phyloP scores from a whole-genome alignment of 306 rosid species.

The Lathyrus tuberosus region DNA sequence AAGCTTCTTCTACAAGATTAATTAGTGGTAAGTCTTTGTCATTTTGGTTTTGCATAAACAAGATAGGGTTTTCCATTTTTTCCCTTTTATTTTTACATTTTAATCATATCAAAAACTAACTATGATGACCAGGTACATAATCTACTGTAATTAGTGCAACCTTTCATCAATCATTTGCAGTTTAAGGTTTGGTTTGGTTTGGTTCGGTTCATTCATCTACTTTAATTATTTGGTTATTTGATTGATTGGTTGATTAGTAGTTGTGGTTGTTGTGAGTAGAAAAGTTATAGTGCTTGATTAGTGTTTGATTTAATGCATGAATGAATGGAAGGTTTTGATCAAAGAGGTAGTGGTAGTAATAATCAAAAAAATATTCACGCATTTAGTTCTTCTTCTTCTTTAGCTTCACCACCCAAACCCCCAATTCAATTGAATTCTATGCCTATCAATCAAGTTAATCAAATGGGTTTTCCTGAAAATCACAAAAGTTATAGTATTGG shows the following conservation, averaged over 20 bases:
- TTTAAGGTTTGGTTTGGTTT: conserved; percentile 14
- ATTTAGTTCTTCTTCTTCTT: conserved; percentile 31
- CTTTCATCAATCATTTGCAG: conserved; percentile 21
- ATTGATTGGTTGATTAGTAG: not conserved
- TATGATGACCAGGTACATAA: conserved; percentile 41
- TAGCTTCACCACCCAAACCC: conserved; percentile 34
- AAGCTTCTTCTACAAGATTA: conserved; percentile 1
- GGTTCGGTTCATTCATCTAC: not conserved
- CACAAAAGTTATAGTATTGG: conserved; percentile 47
- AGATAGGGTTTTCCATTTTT: conserved; percentile 43
- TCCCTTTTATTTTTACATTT: not conserved
- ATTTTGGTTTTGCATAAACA: not conserved
- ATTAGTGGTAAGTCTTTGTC: conserved; percentile 29
- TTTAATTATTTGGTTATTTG: conserved; percentile 3
- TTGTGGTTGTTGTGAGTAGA: not conserved
- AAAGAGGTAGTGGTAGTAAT: conserved; percentile 30
- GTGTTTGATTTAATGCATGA: conserved; percentile 47
- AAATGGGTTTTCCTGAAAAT: conserved; percentile 57
- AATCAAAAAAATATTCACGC: conserved; percentile 40
- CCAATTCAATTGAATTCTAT: conserved; percentile 45
- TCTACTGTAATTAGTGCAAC: conserved; percentile 19
- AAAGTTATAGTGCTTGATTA: conserved; percentile 1
- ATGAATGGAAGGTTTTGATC: conserved; percentile 64
- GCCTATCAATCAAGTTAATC: conserved; percentile 36
- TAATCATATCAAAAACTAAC: not conserved